Evolutionary conservation across 352 stramenopile species (phyloP).

Genomic region (Phytophthora cryptogea): DNA sequence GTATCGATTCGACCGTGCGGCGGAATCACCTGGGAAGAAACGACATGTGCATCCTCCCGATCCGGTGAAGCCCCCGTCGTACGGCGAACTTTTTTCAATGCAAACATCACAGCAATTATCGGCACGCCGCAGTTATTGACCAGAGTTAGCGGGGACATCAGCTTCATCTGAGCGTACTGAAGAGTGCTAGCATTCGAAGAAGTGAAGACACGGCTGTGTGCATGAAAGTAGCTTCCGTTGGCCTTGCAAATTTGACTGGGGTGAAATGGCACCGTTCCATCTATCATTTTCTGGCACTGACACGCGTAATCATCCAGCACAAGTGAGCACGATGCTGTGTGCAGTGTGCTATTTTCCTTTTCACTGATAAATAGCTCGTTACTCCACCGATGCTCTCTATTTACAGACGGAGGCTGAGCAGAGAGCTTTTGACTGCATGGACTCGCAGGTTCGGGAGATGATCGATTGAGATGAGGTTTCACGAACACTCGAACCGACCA

Average conservation of each 20-base stretch:
- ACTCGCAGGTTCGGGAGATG: slow-evolving; percentile 3
- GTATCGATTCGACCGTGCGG: slow-evolving; percentile 58
- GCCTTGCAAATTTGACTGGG: slow-evolving; percentile 68
- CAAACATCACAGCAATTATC: slow-evolving; percentile 70
- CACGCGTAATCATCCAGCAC: slow-evolving; percentile 77
- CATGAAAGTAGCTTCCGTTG: slow-evolving; percentile 76
- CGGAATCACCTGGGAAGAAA: slow-evolving; percentile 67
- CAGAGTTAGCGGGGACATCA: slow-evolving; percentile 69
- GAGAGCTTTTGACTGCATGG: slow-evolving; percentile 9
- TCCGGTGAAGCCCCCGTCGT: slow-evolving; percentile 47
- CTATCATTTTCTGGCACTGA: slow-evolving; percentile 80
- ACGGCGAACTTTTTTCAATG: slow-evolving; percentile 79
- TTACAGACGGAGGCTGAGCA: slow-evolving; percentile 17
- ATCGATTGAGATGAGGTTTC: slow-evolving; percentile 44
- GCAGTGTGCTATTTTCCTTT: slow-evolving; percentile 61
- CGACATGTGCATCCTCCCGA: slow-evolving; percentile 75
- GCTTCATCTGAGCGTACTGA: slow-evolving; percentile 69
- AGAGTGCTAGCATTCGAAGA: slow-evolving; percentile 69
- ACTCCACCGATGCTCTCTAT: slow-evolving; percentile 76
- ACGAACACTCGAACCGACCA: slow-evolving; percentile 66
- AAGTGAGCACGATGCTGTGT: slow-evolving; percentile 66
- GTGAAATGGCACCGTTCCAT: slow-evolving; percentile 72
- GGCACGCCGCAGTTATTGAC: slow-evolving; percentile 82
- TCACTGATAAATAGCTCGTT: slow-evolving; percentile 81
- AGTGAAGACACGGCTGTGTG: slow-evolving; percentile 61